Percentiles rank a stretch among this genome's conserved stretches.
Conservation (phyloP, 805 yeast species). For the Torulaspora indica region DNA sequence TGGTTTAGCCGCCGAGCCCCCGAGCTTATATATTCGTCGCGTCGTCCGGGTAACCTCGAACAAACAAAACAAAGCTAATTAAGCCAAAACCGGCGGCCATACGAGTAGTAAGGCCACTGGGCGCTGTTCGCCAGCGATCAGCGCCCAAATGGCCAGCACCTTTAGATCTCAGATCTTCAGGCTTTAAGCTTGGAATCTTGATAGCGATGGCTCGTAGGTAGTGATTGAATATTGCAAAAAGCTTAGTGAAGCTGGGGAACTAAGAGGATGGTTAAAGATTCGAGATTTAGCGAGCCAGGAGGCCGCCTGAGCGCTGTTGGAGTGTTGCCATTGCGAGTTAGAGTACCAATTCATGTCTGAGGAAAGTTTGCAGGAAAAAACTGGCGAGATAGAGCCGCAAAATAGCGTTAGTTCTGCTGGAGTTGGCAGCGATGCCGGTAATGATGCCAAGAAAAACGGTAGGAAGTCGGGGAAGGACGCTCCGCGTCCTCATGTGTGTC, state of each 20-base stretch:
- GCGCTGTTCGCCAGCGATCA: no score
- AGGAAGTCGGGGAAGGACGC: conserved; percentile 25
- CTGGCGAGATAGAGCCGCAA: neutral
- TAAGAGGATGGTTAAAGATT: neutral
- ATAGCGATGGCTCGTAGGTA: neutral
- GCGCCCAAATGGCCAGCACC: no score
- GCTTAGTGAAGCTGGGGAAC: neutral
- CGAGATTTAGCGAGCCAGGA: neutral
- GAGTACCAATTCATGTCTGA: neutral
- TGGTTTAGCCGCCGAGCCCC: conserved; percentile 12
- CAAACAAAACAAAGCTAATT: no score
- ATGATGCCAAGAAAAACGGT: conserved; percentile 2
- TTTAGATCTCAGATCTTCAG: no score
- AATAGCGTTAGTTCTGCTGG: no score
- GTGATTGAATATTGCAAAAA: neutral
- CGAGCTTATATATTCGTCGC: neutral
- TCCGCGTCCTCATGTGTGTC: conserved; percentile 63
- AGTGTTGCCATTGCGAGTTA: neutral
- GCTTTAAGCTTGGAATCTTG: neutral
- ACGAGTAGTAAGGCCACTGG: no score
- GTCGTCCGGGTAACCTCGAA: no score
- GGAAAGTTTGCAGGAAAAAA: neutral
- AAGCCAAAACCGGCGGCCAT: no score
- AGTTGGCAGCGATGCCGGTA: neutral
- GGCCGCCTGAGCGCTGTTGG: neutral